phyloP scores from a whole-genome alignment of 352 stramenopile genomes.

The Pythium vanterpoolii region DNA sequence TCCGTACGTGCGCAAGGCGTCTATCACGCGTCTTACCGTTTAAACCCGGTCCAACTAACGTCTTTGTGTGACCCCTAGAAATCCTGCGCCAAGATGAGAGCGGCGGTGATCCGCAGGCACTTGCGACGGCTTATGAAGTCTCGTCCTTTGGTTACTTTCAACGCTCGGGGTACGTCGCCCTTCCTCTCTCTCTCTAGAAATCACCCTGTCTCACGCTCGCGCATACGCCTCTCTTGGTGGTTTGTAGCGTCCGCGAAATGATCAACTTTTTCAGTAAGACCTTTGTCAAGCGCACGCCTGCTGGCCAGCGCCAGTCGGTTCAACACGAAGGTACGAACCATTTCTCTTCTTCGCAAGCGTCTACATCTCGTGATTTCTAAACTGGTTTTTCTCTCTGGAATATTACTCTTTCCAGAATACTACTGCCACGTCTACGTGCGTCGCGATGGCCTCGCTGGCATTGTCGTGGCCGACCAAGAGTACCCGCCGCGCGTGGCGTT shows the following conservation, averaged over 20 bases:
- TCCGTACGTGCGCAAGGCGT: conserved; percentile 40
- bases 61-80: conserved; percentile 32
- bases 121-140: conserved; percentile 68
- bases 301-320: conserved; percentile 96
- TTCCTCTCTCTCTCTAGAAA: not conserved
- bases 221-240: not conserved
- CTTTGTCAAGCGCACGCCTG: conserved; percentile 96
- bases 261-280: conserved; percentile 99
- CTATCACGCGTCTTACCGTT: not conserved
- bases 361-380: not conserved
- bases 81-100: conserved; percentile 64
- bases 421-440: conserved; percentile 98
- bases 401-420: conserved; percentile 77
- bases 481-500: conserved; percentile 98
- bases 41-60: not conserved
- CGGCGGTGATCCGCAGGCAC: conserved; percentile 59
- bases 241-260: conserved; percentile 94
- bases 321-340: conserved; percentile 91
- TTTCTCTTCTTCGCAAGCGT: not conserved
- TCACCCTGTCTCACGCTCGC: conserved; percentile 7
- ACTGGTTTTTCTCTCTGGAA: not conserved
- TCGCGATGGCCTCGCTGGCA: conserved; percentile 94
- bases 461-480: conserved; percentile 97
- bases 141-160: conserved; percentile 87
- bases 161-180: conserved; percentile 56